Conservation (phyloP, 2,329 filamentous ascomycete genomes). For the Claviceps fusiformis region DNA sequence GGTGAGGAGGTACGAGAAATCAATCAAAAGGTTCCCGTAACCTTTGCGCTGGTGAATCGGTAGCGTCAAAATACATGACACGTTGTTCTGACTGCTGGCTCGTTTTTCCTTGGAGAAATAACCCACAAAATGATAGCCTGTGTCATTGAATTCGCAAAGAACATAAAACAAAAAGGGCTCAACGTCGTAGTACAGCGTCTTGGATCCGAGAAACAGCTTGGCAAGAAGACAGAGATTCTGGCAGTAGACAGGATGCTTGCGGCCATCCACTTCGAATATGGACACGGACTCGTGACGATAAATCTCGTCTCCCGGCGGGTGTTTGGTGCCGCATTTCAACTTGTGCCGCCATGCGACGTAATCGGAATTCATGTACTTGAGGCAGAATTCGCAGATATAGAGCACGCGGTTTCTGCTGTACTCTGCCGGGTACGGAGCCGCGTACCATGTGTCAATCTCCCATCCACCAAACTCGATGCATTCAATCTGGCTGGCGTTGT, state of each 20-base stretch:
- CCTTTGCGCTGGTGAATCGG: constrained; percentile 96
- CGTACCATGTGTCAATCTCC: constrained; percentile 99
- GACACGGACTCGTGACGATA: constrained; percentile 84
- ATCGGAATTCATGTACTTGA: constrained; percentile 99
- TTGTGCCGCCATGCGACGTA: constrained; percentile 98
- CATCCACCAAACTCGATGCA: constrained; percentile 96
- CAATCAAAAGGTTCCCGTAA: constrained; percentile 91
- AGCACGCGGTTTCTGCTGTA: constrained; percentile 92
- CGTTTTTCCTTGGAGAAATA: constrained; percentile 99
- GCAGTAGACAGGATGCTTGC: constrained; percentile 96
- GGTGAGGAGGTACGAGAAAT: constrained; percentile 95
- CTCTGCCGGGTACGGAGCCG: constrained; percentile 93
- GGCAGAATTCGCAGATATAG: constrained; percentile 98
- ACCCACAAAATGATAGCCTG: constrained; percentile 93
- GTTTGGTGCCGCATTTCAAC: constrained; percentile 89
- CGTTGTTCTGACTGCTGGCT: constrained; percentile 87
- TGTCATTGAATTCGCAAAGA: constrained; percentile 83
- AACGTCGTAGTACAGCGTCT: constrained; percentile 95
- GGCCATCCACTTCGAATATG: constrained; percentile 94
- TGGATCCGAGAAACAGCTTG: constrained; percentile 95
- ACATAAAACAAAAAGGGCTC: constrained; percentile 97
- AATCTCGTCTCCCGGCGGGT: constrained; percentile 94
- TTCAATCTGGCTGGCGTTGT: constrained; percentile 89
- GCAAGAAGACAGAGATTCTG: constrained; percentile 93
- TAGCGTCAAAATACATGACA: constrained; percentile 90